These are phyloP conservation scores for Phyllosticta citriasiana DNA, from an alignment of 2,329 filamentous ascomycete genomes.

Conservation along the genomic window DNA sequence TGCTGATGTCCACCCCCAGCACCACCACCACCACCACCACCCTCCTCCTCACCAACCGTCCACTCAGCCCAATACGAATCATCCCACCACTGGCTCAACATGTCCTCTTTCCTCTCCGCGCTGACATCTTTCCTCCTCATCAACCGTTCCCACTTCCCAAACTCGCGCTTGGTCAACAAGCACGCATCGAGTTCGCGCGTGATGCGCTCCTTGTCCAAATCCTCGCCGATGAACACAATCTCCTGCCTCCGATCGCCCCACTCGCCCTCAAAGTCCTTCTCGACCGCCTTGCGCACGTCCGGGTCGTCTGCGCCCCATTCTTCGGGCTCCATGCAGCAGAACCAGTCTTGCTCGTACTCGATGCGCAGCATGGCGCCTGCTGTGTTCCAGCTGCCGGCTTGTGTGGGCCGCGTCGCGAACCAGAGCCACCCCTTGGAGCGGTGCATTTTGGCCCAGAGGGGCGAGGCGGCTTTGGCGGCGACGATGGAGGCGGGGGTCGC, in stretches of 20 bases:
- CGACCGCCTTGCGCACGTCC: conserved; percentile 36
- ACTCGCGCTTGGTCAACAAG: conserved; percentile 51
- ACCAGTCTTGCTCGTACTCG: conserved; percentile 47
- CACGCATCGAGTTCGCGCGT: conserved; percentile 49
- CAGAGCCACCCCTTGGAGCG: conserved; percentile 55
- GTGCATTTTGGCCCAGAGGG: conserved; percentile 46
- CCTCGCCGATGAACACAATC: conserved; percentile 63
- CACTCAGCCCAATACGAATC: conserved; percentile 32
- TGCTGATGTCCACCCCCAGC: neutral
- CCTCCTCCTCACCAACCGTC: neutral
- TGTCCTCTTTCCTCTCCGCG: conserved; percentile 35
- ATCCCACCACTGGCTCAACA: conserved; percentile 43
- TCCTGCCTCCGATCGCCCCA: conserved; percentile 66
- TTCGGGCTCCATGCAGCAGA: conserved; percentile 46
- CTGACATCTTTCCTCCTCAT: conserved; percentile 22
- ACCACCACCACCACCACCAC: neutral
- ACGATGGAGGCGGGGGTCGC: conserved; percentile 31
- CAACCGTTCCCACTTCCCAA: conserved; percentile 29
- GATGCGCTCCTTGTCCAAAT: conserved; percentile 44
- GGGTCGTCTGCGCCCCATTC: conserved; percentile 41
- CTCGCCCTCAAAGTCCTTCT: conserved; percentile 39
- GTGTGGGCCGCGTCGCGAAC: conserved; percentile 48
- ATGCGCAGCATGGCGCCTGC: conserved; percentile 56
- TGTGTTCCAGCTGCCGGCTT: conserved; percentile 52
- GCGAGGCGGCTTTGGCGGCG: conserved; percentile 45